phyloP scores from a whole-genome alignment of 2,329 filamentous ascomycete species.

The Claviceps maximensis region DNA sequence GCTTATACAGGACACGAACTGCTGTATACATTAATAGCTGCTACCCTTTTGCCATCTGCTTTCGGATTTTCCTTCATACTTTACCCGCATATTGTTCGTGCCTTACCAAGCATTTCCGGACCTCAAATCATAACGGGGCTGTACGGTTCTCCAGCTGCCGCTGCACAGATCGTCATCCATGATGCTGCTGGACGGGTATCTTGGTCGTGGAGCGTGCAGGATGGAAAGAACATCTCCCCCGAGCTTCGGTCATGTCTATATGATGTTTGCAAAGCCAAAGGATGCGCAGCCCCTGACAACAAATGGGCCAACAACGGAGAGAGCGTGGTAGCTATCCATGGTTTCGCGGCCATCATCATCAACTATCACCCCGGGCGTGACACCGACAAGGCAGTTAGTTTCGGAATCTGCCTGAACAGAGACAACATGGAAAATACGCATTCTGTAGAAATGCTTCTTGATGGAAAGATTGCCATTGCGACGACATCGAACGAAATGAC shows the following conservation, averaged over 20 bases:
- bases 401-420: slow-evolving; percentile 1
- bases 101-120: too few species aligned
- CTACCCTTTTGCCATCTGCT: not conserved
- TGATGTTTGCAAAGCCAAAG: not conserved
- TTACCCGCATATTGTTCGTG: not conserved
- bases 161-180: not conserved
- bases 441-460: not conserved
- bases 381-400: not conserved
- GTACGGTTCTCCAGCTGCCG: not conserved
- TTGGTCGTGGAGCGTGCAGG: slow-evolving; percentile 1
- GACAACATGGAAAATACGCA: slow-evolving; percentile 1
- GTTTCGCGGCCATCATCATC: not conserved
- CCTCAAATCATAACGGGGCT: not conserved
- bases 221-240: slow-evolving; percentile 1
- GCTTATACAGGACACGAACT: not conserved
- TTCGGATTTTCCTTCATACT: not conserved
- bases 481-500: not conserved
- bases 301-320: slow-evolving; percentile 1
- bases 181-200: not conserved
- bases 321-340: not conserved
- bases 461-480: slow-evolving; percentile 1
- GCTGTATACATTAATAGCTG: not conserved
- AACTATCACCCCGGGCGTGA: not conserved
- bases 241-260: not conserved
- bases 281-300: not conserved